These are phyloP conservation scores for Erythrophleum ivorense DNA, from an alignment of 331 rosid species.

Conservation along the genomic window DNA sequence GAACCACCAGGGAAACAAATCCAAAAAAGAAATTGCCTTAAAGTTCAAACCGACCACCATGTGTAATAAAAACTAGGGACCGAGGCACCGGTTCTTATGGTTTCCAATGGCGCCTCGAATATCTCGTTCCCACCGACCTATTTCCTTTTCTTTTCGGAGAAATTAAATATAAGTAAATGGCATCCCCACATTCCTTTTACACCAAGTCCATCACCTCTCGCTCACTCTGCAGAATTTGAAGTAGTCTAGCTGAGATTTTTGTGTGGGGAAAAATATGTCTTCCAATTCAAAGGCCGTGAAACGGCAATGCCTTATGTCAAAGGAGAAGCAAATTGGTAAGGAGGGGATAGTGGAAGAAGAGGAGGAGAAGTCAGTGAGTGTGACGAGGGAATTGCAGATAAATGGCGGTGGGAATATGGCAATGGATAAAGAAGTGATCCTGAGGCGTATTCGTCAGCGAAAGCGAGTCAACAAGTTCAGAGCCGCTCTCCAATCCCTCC, in stretches of 20 bases:
- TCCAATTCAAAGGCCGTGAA: constrained; percentile 24
- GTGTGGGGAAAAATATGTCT: constrained; percentile 29
- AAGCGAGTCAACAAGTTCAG: constrained; percentile 42
- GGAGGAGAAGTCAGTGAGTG: constrained; percentile 7
- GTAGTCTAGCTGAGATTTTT: too few relatives aligned
- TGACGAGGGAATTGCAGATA: constrained; percentile 44
- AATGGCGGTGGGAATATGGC: constrained; percentile 14
- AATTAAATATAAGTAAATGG: neutral
- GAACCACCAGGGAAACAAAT: neutral
- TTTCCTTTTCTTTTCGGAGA: neutral
- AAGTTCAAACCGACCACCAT: neutral
- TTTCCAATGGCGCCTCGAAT: constrained; percentile 1
- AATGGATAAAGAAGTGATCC: constrained; percentile 44
- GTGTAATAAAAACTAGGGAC: neutral
- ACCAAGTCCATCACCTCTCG: neutral
- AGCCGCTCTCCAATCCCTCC: constrained; percentile 35
- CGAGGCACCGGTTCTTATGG: neutral
- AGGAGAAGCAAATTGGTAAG: constrained; percentile 29
- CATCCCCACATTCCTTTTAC: neutral
- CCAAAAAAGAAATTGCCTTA: neutral
- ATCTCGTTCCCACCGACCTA: constrained; percentile 3
- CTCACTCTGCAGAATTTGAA: neutral
- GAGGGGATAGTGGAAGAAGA: constrained; percentile 33
- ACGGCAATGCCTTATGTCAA: neutral
- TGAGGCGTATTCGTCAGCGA: constrained; percentile 53